Evolutionary conservation across 768 basidiomycete species (phyloP).

Genomic region (Zangia roseola): DNA sequence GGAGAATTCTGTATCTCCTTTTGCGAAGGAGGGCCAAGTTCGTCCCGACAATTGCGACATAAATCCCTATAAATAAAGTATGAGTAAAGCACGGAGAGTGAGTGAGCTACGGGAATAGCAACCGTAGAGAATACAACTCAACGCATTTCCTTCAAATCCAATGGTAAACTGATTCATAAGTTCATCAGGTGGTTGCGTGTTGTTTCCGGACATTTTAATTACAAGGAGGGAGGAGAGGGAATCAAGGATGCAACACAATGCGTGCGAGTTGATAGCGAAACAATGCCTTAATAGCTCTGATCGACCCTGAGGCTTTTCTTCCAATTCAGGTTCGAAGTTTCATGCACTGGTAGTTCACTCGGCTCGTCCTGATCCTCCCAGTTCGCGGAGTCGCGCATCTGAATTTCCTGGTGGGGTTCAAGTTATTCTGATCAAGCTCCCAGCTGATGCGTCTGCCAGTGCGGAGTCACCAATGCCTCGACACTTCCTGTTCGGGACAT

Average conservation of each 20-base stretch:
- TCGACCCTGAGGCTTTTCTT: too few species aligned
- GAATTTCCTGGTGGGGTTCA: too few species aligned
- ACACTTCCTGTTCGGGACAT: too few species aligned
- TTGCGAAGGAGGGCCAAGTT: slow-evolving; percentile 14
- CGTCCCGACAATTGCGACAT: slow-evolving; percentile 10
- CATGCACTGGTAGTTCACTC: too few species aligned
- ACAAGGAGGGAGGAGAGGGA: not conserved
- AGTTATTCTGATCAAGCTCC: too few species aligned
- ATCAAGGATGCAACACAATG: not conserved
- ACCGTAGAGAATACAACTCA: slow-evolving; percentile 22
- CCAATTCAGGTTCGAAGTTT: too few species aligned
- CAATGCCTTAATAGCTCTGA: too few species aligned
- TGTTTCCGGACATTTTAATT: slow-evolving; percentile 13
- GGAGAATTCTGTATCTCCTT: slow-evolving; percentile 17
- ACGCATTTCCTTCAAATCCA: slow-evolving; percentile 18
- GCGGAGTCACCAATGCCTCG: too few species aligned
- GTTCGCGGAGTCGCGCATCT: too few species aligned
- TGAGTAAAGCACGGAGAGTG: not conserved
- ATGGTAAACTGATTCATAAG: slow-evolving; percentile 19
- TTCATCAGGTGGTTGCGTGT: slow-evolving; percentile 1
- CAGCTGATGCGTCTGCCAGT: too few species aligned
- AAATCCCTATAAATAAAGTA: slow-evolving; percentile 5
- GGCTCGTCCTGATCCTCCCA: too few species aligned
- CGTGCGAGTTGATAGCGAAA: too few species aligned
- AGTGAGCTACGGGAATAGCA: not conserved